These are phyloP conservation scores for Trichosporon ovoides DNA, from an alignment of 1,284 basidiomycete genomes.

Conservation along the genomic window DNA sequence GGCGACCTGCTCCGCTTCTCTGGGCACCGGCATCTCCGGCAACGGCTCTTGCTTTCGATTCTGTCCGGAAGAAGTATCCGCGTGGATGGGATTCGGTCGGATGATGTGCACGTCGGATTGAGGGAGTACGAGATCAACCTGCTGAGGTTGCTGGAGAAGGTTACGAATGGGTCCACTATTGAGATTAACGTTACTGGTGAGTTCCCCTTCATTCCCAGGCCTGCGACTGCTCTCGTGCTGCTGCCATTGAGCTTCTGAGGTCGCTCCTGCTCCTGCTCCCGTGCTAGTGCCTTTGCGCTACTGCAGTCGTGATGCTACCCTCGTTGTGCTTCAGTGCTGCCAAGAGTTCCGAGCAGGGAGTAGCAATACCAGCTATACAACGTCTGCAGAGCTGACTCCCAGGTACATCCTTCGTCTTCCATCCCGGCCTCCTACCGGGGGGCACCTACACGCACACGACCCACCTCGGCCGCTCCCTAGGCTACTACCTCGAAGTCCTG, in stretches of 20 bases:
- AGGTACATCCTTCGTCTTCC: conserved; percentile 86
- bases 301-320: too few species aligned
- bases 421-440: conserved; percentile 86
- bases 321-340: too few species aligned
- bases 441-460: conserved; percentile 81
- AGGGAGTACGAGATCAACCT: conserved; percentile 94
- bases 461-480: conserved; percentile 75
- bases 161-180: conserved; percentile 90
- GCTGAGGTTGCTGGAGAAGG: conserved; percentile 79
- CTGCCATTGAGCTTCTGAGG: too few species aligned
- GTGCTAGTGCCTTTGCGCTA: too few species aligned
- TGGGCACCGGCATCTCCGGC: conserved; percentile 77
- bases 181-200: conserved; percentile 95
- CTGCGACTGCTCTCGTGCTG: not conserved
- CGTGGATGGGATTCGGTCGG: conserved; percentile 82
- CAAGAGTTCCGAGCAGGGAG: too few species aligned
- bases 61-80: conserved; percentile 82
- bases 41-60: conserved; percentile 78
- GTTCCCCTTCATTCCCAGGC: too few species aligned
- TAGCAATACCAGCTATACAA: not conserved
- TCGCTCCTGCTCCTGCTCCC: too few species aligned
- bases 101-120: conserved; percentile 90
- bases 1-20: conserved; percentile 54
- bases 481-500: conserved; percentile 90
- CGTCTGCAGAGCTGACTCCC: not conserved